phyloP scores from a whole-genome alignment of 805 yeast genomes.

The Myxozyma geophila region DNA sequence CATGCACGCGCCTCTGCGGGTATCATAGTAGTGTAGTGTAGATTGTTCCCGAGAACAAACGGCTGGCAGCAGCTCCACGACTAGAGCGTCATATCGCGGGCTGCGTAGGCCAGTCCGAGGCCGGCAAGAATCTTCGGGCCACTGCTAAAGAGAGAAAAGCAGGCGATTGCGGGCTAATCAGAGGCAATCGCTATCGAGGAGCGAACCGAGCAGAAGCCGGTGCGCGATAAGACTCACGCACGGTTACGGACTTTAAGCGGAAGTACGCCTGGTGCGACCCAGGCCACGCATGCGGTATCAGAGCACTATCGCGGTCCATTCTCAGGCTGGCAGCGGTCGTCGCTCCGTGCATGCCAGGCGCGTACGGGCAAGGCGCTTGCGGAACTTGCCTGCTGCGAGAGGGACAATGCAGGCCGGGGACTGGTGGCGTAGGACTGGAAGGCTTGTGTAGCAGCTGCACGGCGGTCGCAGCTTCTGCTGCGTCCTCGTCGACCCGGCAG shows the following conservation, averaged over 20 bases:
- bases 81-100: background rate
- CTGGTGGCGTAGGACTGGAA: too few species aligned
- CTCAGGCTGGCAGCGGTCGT: too few species aligned
- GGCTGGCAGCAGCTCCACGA: background rate
- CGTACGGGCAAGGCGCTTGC: too few species aligned
- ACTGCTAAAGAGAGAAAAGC: background rate
- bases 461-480: too few species aligned
- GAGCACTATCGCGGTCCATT: background rate
- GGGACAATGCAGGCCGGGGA: too few species aligned
- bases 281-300: background rate
- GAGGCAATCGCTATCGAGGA: background rate
- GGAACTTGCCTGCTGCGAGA: too few species aligned
- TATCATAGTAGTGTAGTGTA: too few species aligned
- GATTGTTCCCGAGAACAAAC: too few species aligned
- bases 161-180: background rate
- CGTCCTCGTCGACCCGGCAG: too few species aligned
- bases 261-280: constrained; percentile 1
- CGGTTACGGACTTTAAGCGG: constrained; percentile 18
- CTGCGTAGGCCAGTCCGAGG: background rate
- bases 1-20: too few species aligned
- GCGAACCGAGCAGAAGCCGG: background rate
- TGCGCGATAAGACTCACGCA: constrained; percentile 22
- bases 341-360: too few species aligned
- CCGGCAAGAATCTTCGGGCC: background rate
- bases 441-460: too few species aligned